These are phyloP conservation scores for Gloeostereum incarnatum DNA, from an alignment of 768 basidiomycete genomes.

Conservation along the genomic window DNA sequence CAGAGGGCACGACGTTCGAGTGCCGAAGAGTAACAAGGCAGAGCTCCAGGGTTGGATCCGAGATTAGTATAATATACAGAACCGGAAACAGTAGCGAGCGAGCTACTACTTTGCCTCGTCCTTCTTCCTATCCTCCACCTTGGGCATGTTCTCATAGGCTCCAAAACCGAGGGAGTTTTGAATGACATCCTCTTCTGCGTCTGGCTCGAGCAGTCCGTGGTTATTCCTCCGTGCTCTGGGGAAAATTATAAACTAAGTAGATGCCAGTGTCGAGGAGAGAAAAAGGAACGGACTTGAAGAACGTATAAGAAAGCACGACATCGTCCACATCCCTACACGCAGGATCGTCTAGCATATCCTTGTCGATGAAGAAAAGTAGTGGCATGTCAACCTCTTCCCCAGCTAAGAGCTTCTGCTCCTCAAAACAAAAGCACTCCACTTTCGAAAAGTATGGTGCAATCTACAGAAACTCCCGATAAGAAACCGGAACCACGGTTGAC, in stretches of 20 bases:
- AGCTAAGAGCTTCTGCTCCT: constrained; percentile 91
- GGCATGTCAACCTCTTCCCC: constrained; percentile 98
- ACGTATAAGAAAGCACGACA: constrained; percentile 92
- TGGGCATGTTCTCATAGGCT: constrained; percentile 46
- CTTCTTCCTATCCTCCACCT: constrained; percentile 18
- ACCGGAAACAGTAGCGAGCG: too few species aligned
- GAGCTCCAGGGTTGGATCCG: too few species aligned
- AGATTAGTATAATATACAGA: too few species aligned
- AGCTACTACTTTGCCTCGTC: constrained; percentile 1
- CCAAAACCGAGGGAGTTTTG: constrained; percentile 76
- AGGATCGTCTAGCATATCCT: constrained; percentile 92
- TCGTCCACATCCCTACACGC: constrained; percentile 81
- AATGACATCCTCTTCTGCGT: constrained; percentile 72
- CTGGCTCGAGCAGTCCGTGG: constrained; percentile 83
- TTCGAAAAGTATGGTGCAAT: constrained; percentile 98
- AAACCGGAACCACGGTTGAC: not conserved
- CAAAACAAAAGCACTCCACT: constrained; percentile 99
- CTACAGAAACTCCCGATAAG: constrained; percentile 26
- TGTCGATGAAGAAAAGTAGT: constrained; percentile 97
- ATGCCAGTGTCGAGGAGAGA: not conserved
- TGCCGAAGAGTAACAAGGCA: too few species aligned
- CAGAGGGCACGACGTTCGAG: too few species aligned
- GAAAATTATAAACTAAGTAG: not conserved
- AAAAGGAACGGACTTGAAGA: constrained; percentile 83
- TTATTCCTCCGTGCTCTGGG: constrained; percentile 77